phyloP scores from a whole-genome alignment of 1,284 basidiomycete species.

The Exobasidium cylindrosporum region DNA sequence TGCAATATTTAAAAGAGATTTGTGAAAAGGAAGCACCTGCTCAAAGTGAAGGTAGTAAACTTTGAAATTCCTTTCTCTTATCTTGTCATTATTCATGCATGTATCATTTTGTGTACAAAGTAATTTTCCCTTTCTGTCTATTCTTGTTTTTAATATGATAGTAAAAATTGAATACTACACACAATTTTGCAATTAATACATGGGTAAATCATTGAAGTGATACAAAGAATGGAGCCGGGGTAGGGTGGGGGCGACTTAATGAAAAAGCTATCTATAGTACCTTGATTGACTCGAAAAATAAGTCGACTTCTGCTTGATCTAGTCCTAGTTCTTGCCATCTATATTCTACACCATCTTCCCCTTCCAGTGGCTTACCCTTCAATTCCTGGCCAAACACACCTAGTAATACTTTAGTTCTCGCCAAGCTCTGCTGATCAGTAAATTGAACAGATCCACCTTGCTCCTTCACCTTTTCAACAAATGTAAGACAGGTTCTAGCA shows the following conservation, averaged over 20 bases:
- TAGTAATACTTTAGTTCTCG: not conserved
- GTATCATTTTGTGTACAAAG: not conserved
- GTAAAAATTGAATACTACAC: no score
- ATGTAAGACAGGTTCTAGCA: constrained; percentile 60
- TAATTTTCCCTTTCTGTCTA: no score
- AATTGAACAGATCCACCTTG: not conserved
- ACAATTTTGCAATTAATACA: no score
- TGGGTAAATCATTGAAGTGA: no score
- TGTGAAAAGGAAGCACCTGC: constrained; percentile 58
- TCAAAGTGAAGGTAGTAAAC: not conserved
- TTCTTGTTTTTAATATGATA: no score
- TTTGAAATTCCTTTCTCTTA: constrained; percentile 5
- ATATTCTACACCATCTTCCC: not conserved
- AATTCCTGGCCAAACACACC: not conserved
- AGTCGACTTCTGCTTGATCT: constrained; percentile 4
- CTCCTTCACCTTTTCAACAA: constrained; percentile 23
- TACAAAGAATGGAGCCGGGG: no score
- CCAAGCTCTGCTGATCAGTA: constrained; percentile 3
- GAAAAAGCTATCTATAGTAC: not conserved
- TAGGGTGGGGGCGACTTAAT: no score
- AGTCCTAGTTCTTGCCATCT: constrained; percentile 19
- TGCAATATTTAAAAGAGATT: constrained; percentile 69
- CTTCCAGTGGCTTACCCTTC: constrained; percentile 1
- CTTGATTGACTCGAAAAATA: not conserved
- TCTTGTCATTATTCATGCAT: not conserved